Evolutionary conservation across 2,329 filamentous ascomycete genomes (phyloP).

Genomic region (Fusarium sp.): DNA sequence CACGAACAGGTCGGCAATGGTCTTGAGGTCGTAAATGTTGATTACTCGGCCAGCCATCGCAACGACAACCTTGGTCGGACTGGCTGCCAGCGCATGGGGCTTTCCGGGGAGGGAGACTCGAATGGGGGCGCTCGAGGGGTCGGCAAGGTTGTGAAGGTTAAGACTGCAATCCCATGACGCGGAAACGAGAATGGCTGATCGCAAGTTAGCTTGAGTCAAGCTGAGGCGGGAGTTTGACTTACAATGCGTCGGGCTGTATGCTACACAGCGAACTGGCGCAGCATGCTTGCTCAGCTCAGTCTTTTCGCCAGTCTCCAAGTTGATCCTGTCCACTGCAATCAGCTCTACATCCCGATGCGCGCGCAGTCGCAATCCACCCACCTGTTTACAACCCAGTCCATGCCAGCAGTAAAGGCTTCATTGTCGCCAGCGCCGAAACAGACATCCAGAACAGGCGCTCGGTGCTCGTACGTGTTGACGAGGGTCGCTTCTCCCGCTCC

Average conservation of each 20-base stretch:
- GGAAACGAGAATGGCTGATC: constrained; percentile 79
- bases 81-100: constrained; percentile 87
- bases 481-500: constrained; percentile 67
- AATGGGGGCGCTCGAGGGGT: constrained; percentile 65
- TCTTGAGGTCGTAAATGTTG: constrained; percentile 89
- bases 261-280: constrained; percentile 83
- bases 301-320: constrained; percentile 78
- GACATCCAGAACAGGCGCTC: constrained; percentile 88
- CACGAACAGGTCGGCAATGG: constrained; percentile 68
- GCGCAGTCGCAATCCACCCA: constrained; percentile 48
- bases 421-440: constrained; percentile 88
- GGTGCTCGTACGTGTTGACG: constrained; percentile 80
- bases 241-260: constrained; percentile 82
- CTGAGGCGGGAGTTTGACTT: constrained; percentile 41
- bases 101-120: constrained; percentile 82
- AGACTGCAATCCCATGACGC: constrained; percentile 94
- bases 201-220: constrained; percentile 25
- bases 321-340: constrained; percentile 59
- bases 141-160: constrained; percentile 79
- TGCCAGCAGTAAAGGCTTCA: constrained; percentile 85
- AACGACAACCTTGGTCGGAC: constrained; percentile 85
- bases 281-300: constrained; percentile 82
- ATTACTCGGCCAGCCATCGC: constrained; percentile 96
- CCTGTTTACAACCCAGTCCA: constrained; percentile 89
- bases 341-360: constrained; percentile 14